Conservation (phyloP, 108 stramenopile species). For the Pseudonitzschia multistriata region DNA sequence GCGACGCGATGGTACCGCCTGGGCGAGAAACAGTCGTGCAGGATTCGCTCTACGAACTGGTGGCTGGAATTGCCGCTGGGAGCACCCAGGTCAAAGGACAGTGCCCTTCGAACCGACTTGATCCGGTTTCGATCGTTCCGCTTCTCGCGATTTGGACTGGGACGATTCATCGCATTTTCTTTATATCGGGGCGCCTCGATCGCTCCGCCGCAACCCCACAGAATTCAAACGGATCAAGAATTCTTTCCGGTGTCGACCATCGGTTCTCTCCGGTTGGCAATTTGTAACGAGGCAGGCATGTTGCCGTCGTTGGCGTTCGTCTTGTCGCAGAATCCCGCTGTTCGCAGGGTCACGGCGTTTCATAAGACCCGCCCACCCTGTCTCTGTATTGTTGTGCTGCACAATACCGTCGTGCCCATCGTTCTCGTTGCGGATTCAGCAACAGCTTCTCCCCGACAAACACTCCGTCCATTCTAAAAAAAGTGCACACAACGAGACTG, state of each 20-base stretch:
- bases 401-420: neutral
- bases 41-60: neutral
- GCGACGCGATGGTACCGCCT: neutral
- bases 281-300: too few relatives aligned
- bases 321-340: too few relatives aligned
- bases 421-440: neutral
- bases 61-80: neutral
- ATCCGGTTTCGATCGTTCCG: neutral
- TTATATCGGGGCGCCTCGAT: too few relatives aligned
- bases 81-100: neutral
- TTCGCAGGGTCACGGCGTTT: too few relatives aligned
- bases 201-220: too few relatives aligned
- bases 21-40: slow-evolving; percentile 13
- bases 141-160: neutral
- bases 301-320: too few relatives aligned
- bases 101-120: neutral
- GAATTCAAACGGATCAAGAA: too few relatives aligned
- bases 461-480: neutral
- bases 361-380: too few relatives aligned
- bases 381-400: neutral
- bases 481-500: neutral
- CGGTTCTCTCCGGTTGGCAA: too few relatives aligned
- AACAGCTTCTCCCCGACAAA: neutral
- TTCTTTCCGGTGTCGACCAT: too few relatives aligned
- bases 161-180: neutral